phyloP scores from a whole-genome alignment of 495 filamentous ascomycete species.

The Xylaria palmicola region DNA sequence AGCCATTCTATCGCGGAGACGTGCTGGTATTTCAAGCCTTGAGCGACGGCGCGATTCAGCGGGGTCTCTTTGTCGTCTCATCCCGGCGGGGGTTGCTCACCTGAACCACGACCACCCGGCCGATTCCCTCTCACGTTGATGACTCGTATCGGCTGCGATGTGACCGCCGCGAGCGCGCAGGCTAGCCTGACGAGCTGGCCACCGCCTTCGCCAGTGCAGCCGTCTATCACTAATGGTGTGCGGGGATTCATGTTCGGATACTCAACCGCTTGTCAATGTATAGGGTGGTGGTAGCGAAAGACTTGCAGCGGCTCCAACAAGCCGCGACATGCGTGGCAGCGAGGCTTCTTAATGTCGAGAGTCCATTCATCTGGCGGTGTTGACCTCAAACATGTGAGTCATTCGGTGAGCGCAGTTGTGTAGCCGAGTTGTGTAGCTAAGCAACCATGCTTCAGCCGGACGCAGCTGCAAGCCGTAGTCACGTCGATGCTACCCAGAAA shows the following conservation, averaged over 20 bases:
- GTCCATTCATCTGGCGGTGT: neutral
- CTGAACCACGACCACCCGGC: slow-evolving; percentile 41
- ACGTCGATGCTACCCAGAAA: too few species aligned
- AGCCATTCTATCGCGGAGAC: slow-evolving; percentile 67
- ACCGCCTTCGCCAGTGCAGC: slow-evolving; percentile 76
- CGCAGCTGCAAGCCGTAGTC: neutral
- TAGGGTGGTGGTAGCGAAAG: neutral
- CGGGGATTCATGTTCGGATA: slow-evolving; percentile 12
- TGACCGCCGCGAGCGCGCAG: slow-evolving; percentile 66
- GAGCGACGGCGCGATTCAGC: slow-evolving; percentile 21
- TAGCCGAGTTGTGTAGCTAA: neutral
- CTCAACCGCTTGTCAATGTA: neutral
- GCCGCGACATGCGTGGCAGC: neutral
- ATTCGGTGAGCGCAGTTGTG: neutral
- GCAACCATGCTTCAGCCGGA: neutral
- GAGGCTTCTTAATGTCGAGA: neutral
- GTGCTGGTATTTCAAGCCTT: slow-evolving; percentile 76
- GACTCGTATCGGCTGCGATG: slow-evolving; percentile 62
- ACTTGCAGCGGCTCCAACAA: neutral
- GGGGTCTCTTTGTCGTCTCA: neutral
- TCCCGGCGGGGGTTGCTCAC: slow-evolving; percentile 18
- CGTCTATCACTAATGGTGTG: slow-evolving; percentile 53
- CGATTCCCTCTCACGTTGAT: slow-evolving; percentile 70
- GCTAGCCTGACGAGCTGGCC: slow-evolving; percentile 79
- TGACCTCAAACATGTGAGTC: neutral